Conservation (phyloP, 129 eudicot species). For the sunflower (Helianthus annuus) region HanXRQr2.0-SUNRISE NC_035436.2:35784227-35784726, state of each 20-base stretch:
- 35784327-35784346: constrained; percentile 28
- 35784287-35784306: constrained; percentile 31
- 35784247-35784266: constrained; percentile 25
- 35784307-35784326: constrained; percentile 25
- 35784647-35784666: constrained; percentile 31
- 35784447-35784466: constrained; percentile 42
- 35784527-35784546: constrained; percentile 59
- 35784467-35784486: constrained; percentile 52
- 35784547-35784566: constrained; percentile 38
- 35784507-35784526: constrained; percentile 71
- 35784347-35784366: constrained; percentile 26
- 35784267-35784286: constrained; percentile 35
- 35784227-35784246: constrained; percentile 28
- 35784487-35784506: constrained; percentile 70
- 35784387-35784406: constrained; percentile 56
- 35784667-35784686: constrained; percentile 50
- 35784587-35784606: constrained; percentile 42
- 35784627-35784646: constrained; percentile 39
- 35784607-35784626: constrained; percentile 40
- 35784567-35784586: constrained; percentile 41
- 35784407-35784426: constrained; percentile 26
- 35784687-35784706: constrained; percentile 30
- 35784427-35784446: constrained; percentile 42
- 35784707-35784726: constrained; percentile 23
- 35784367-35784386: constrained; percentile 54